Evolutionary conservation across 495 filamentous ascomycete genomes (phyloP).

Genomic region (Penicillium flavigenum): DNA sequence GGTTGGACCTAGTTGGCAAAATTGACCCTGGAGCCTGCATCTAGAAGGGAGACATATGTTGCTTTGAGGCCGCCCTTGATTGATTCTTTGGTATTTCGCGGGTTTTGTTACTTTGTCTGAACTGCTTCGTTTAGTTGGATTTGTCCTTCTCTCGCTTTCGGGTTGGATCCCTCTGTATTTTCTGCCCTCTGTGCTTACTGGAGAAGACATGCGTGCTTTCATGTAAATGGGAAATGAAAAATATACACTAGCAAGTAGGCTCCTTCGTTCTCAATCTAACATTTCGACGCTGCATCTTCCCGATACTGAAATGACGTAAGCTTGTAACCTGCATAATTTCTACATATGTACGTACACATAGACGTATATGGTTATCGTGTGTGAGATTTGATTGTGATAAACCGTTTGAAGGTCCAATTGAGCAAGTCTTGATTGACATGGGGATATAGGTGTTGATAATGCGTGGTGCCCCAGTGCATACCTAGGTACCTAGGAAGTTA

Average conservation of each 20-base stretch:
- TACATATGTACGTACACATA: neutral
- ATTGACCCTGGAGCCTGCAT: neutral
- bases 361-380: neutral
- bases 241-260: slow-evolving; percentile 7
- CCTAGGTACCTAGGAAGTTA: neutral
- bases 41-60: slow-evolving; percentile 1
- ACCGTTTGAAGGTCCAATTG: neutral
- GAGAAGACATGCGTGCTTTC: neutral
- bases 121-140: neutral
- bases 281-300: neutral
- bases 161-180: neutral
- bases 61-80: slow-evolving; percentile 4
- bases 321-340: too few species aligned
- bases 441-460: neutral
- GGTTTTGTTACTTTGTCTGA: neutral
- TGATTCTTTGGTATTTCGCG: neutral
- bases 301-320: neutral
- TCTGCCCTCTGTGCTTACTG: neutral
- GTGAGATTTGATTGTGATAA: neutral
- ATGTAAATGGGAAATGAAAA: slow-evolving; percentile 13
- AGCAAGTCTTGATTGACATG: neutral
- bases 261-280: slow-evolving; percentile 1
- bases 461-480: neutral
- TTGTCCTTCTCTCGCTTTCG: neutral
- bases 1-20: neutral